phyloP scores from a whole-genome alignment of 768 basidiomycete genomes.

The Holtermanniella nyarrowii region DNA sequence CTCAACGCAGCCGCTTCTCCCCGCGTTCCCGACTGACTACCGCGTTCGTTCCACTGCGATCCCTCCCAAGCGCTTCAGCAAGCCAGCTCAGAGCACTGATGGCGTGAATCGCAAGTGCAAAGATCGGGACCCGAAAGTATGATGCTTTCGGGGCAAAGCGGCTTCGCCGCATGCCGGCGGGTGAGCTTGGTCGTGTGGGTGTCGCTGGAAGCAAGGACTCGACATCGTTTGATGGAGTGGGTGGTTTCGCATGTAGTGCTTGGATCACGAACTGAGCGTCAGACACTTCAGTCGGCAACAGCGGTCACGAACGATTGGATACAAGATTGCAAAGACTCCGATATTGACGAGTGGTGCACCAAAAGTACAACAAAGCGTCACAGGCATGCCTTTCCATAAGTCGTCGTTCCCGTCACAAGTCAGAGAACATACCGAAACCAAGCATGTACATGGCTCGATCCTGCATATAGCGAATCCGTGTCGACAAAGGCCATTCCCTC shows the following conservation, averaged over 20 bases:
- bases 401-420: neutral
- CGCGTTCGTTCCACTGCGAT: constrained; percentile 9
- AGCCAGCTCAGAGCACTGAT: constrained; percentile 24
- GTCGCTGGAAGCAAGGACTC: constrained; percentile 24
- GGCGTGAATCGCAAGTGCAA: constrained; percentile 26
- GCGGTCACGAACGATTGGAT: constrained; percentile 28
- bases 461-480: constrained; percentile 26
- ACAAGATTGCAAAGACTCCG: constrained; percentile 36
- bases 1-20: constrained; percentile 13
- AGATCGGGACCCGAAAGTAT: constrained; percentile 19
- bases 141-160: neutral
- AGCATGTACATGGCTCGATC: constrained; percentile 35
- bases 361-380: constrained; percentile 31
- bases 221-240: constrained; percentile 3
- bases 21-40: constrained; percentile 2
- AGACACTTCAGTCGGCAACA: neutral
- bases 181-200: too few relatives aligned
- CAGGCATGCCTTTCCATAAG: constrained; percentile 12
- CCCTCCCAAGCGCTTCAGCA: constrained; percentile 18
- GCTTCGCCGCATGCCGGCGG: too few relatives aligned
- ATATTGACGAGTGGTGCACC: constrained; percentile 33
- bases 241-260: constrained; percentile 33
- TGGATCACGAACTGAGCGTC: constrained; percentile 31
- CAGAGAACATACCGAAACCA: constrained; percentile 29
- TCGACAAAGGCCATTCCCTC: constrained; percentile 19